Percentiles rank a stretch among this genome's conserved stretches.
Evolutionary conservation across 805 yeast species (phyloP).

Genomic region (Kluyveromyces lactis): DNA sequence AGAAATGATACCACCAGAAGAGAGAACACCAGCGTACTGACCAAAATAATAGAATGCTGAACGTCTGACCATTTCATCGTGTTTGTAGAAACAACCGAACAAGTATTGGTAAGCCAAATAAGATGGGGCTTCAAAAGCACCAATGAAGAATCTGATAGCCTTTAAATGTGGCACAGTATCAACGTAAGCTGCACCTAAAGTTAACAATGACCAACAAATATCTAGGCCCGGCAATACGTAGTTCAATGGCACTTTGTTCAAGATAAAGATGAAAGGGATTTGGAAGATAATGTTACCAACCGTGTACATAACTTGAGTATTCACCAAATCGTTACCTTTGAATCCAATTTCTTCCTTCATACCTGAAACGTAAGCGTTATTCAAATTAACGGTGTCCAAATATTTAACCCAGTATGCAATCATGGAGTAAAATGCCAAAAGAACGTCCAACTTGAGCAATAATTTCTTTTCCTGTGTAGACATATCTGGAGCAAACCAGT

Average conservation of each 20-base stretch:
- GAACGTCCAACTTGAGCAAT: slow-evolving; percentile 41
- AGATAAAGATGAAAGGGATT: slow-evolving; percentile 50
- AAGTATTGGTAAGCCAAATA: slow-evolving; percentile 53
- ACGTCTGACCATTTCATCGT: slow-evolving; percentile 51
- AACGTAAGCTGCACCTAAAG: slow-evolving; percentile 42
- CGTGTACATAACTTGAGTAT: slow-evolving; percentile 49
- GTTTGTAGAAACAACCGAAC: slow-evolving; percentile 50
- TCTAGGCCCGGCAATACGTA: slow-evolving; percentile 41
- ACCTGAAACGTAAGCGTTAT: slow-evolving; percentile 60
- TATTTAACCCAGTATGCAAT: slow-evolving; percentile 61
- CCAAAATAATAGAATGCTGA: slow-evolving; percentile 57
- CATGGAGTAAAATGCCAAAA: slow-evolving; percentile 45
- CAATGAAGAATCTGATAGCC: slow-evolving; percentile 55
- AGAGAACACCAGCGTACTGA: slow-evolving; percentile 52
- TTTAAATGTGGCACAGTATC: slow-evolving; percentile 40
- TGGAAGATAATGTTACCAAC: slow-evolving; percentile 56
- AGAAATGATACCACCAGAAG: slow-evolving; percentile 56
- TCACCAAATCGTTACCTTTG: slow-evolving; percentile 53
- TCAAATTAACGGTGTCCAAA: slow-evolving; percentile 50
- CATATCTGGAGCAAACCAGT: slow-evolving; percentile 46
- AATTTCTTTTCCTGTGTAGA: slow-evolving; percentile 37
- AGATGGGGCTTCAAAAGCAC: slow-evolving; percentile 54
- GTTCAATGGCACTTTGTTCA: slow-evolving; percentile 47
- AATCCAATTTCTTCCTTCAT: slow-evolving; percentile 48
- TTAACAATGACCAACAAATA: slow-evolving; percentile 52